phyloP scores from a whole-genome alignment of 23 red algal species.

The Cyanidium caldarium region DNA sequence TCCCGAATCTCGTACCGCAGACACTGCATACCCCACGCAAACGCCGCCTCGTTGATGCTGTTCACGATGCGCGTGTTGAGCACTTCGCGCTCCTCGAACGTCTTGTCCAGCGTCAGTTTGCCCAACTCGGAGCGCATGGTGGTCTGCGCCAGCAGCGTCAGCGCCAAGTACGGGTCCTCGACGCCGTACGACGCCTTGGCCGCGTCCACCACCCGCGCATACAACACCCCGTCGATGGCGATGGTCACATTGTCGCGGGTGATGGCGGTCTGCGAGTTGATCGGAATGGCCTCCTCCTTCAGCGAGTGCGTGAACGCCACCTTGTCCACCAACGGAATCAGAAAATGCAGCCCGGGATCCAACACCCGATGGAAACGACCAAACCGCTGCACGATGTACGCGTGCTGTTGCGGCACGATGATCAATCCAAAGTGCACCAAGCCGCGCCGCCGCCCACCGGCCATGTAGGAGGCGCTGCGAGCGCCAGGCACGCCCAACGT shows the following conservation, averaged over 20 bases:
- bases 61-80: conserved; percentile 45
- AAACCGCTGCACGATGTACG: conserved; percentile 61
- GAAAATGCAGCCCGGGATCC: conserved; percentile 43
- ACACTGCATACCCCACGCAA: conserved; percentile 68
- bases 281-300: conserved; percentile 60
- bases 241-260: conserved; percentile 76
- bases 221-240: conserved; percentile 48
- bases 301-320: conserved; percentile 55
- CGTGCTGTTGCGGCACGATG: conserved; percentile 67
- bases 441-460: not conserved
- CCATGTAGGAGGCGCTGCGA: no score
- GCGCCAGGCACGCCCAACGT: no score
- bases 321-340: conserved; percentile 72
- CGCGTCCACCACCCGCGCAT: conserved; percentile 53
- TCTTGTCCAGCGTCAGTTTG: conserved; percentile 68
- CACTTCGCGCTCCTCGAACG: conserved; percentile 42
- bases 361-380: conserved; percentile 45
- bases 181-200: conserved; percentile 64
- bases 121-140: conserved; percentile 59
- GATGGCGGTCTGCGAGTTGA: conserved; percentile 58
- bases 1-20: conserved; percentile 78
- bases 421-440: conserved; percentile 19
- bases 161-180: conserved; percentile 53
- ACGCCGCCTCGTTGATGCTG: conserved; percentile 48
- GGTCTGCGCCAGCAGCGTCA: conserved; percentile 52